phyloP scores from a whole-genome alignment of 305 asterid genomes.

The Plantago coronopus region DNA sequence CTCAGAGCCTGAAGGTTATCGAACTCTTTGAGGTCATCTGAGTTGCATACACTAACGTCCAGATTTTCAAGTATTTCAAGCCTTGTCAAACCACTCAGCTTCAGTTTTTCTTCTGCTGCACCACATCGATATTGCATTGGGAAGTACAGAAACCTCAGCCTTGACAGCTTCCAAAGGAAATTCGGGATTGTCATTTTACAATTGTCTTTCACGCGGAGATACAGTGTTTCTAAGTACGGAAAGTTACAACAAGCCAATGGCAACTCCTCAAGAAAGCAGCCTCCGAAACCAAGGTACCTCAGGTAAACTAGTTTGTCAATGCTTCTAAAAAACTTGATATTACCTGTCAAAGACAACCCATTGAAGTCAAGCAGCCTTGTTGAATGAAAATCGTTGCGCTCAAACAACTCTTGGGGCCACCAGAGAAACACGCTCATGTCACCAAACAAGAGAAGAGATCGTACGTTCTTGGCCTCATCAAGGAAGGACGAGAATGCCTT shows the following conservation, averaged over 20 bases:
- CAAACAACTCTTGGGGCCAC: not conserved
- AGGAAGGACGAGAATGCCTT: no score
- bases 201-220: conserved; percentile 17
- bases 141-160: conserved; percentile 25
- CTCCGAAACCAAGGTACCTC: conserved; percentile 27
- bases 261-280: conserved; percentile 21
- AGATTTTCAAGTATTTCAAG: conserved; percentile 18
- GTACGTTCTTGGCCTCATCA: no score
- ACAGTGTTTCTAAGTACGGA: conserved; percentile 21
- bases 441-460: conserved; percentile 13
- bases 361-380: conserved; percentile 24
- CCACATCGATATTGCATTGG: conserved; percentile 17
- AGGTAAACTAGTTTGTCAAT: conserved; percentile 9
- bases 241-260: conserved; percentile 22
- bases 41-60: conserved; percentile 14
- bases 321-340: not conserved
- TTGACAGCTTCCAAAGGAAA: conserved; percentile 16
- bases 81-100: conserved; percentile 12
- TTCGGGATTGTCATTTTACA: conserved; percentile 22
- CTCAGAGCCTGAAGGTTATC: conserved; percentile 6
- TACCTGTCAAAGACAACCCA: conserved; percentile 15
- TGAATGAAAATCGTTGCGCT: not conserved
- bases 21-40: conserved; percentile 4
- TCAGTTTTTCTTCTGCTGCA: conserved; percentile 1
- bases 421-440: not conserved